A percentile compares a stretch with the other conserved stretches of the same genome.
phyloP scores from a whole-genome alignment of 257 asterid genomes.

The Scutellaria minor region DNA sequence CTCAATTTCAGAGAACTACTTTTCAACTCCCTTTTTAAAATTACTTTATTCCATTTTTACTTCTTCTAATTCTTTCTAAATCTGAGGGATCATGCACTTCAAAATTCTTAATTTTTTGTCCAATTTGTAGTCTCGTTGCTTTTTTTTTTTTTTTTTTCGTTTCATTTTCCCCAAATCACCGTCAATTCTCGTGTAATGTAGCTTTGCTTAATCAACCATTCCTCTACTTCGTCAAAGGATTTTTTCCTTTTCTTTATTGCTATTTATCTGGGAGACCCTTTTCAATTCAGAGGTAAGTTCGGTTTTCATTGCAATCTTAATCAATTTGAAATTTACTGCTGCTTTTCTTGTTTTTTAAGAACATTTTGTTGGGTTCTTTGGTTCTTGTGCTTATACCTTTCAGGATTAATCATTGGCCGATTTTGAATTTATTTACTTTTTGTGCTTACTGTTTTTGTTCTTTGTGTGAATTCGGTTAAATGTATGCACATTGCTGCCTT shows the following conservation, averaged over 20 bases:
- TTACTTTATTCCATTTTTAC: conserved; percentile 15
- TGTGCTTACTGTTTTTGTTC: background rate
- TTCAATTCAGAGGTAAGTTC: conserved; percentile 26
- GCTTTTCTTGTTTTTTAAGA: too few species aligned
- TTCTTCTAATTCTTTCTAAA: conserved; percentile 1
- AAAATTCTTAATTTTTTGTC: background rate
- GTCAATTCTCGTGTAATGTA: conserved; percentile 18
- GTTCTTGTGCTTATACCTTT: background rate
- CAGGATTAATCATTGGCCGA: background rate
- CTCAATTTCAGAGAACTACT: conserved; percentile 21
- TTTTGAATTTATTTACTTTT: background rate
- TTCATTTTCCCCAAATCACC: conserved; percentile 31
- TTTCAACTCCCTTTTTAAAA: background rate
- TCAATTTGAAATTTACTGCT: background rate
- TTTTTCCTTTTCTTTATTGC: background rate
- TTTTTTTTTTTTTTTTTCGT: background rate
- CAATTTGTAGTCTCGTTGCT: background rate
- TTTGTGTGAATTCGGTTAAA: conserved; percentile 22
- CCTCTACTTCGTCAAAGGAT: background rate
- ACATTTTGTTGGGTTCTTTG: background rate
- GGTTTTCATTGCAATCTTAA: background rate
- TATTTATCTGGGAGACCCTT: conserved; percentile 10
- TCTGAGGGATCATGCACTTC: background rate
- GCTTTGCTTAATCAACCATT: background rate
- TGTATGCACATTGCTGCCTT: background rate